Evolutionary conservation across 345 rosid genomes (phyloP).

Genomic region (Eucalyptus grandis): DNA sequence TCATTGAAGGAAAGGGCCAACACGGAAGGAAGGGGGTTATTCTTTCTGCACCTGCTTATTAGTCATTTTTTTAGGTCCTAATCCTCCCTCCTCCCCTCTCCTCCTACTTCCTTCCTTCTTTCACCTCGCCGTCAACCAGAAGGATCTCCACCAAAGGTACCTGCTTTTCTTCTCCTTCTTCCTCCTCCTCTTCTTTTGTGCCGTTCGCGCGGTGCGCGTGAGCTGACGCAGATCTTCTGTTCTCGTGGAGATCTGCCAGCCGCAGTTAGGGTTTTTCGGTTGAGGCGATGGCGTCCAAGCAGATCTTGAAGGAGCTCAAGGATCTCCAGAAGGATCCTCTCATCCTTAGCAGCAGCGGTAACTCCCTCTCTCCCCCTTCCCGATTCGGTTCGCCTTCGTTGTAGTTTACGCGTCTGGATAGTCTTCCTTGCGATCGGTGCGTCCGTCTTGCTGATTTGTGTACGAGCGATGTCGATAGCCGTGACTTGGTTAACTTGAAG

Average conservation of each 20-base stretch:
- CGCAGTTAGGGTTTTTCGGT: background rate
- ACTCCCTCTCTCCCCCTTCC: background rate
- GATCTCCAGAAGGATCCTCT: too few species aligned
- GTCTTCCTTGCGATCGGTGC: background rate
- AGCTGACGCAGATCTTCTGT: constrained; percentile 14
- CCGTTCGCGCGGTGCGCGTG: background rate
- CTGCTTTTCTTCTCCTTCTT: background rate
- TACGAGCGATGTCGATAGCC: background rate
- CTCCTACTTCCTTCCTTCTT: too few species aligned
- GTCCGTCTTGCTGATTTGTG: background rate
- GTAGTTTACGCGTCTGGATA: background rate
- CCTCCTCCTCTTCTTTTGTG: background rate
- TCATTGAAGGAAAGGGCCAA: too few species aligned
- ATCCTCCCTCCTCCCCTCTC: too few species aligned
- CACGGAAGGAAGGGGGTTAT: too few species aligned
- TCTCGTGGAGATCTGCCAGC: background rate
- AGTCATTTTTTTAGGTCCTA: too few species aligned
- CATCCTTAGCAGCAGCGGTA: constrained; percentile 76
- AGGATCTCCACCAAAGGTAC: too few species aligned
- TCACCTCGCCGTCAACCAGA: too few species aligned
- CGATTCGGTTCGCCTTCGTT: background rate
- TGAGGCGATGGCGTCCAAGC: constrained; percentile 42
- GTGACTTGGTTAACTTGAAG: background rate
- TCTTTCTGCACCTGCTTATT: too few species aligned
- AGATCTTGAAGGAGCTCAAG: constrained; percentile 75